A percentile compares a stretch with the other conserved stretches of the same genome.
phyloP scores from a whole-genome alignment of 768 basidiomycete species.

The Trametopsis cervina region DNA sequence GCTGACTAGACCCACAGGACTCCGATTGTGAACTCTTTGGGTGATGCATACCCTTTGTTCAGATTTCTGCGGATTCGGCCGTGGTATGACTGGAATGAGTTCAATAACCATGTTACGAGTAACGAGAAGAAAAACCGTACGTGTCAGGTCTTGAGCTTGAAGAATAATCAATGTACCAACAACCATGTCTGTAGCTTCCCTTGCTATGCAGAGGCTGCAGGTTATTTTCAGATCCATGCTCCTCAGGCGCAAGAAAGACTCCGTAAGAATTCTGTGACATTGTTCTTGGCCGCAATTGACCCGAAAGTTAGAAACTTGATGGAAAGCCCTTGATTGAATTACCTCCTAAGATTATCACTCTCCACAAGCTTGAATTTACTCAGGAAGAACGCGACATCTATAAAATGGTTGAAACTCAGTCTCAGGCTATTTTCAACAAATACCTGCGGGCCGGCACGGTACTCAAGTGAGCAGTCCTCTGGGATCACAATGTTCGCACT shows the following conservation, averaged over 20 bases:
- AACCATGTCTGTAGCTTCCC: conserved; percentile 29
- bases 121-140: conserved; percentile 46
- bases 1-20: conserved; percentile 31
- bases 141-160: too few relatives aligned
- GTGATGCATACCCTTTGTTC: conserved; percentile 43
- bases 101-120: conserved; percentile 24
- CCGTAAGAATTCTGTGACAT: conserved; percentile 26
- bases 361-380: conserved; percentile 49
- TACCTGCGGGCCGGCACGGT: conserved; percentile 59
- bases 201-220: conserved; percentile 55
- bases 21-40: conserved; percentile 55
- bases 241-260: conserved; percentile 46
- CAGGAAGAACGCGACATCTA: conserved; percentile 62
- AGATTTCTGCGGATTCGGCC: conserved; percentile 35
- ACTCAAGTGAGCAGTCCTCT: conserved; percentile 45
- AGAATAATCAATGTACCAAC: too few relatives aligned
- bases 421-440: conserved; percentile 59
- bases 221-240: conserved; percentile 46
- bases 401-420: conserved; percentile 44
- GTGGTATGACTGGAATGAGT: conserved; percentile 35
- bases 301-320: conserved; percentile 34
- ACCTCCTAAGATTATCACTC: conserved; percentile 44
- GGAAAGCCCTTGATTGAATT: conserved; percentile 64
- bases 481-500: neutral
- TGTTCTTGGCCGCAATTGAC: neutral